Base-by-base conservation (phyloP, 2,329 filamentous ascomycete genomes). In the Alternaria angustiovoidea region DNA sequence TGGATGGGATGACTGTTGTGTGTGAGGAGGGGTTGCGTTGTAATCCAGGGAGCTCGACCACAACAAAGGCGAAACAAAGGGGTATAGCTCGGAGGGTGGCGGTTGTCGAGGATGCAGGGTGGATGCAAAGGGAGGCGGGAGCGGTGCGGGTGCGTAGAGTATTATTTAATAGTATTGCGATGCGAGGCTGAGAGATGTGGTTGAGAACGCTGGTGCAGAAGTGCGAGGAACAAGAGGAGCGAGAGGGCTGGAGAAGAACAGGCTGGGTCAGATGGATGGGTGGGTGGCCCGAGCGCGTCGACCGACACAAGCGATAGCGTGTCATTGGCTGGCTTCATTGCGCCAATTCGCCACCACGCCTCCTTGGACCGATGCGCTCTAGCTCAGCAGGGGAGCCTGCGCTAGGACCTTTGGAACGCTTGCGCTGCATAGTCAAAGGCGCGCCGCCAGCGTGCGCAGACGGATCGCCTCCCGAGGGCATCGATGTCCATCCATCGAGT, bases 31-130 rank as follows among this genome's bases (percentile, higher is more conserved):
- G 62, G 65, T 56, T 64, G 58, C 51, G 60, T 54, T 59, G 64
- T 53, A 59, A 48, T 59, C 56, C 53, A 47, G 47, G 57, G 62
- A 62, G 56, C 5, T 54, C 54, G 54, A 68, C 62, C 58, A 71
- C 70, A 71, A 71, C 68, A 72, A 70, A 67, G 68, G 54, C 61
- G 62, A 64, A 62, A 65, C 65, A 65, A 70, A 65, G 69, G 62
- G 69, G 70, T 39, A 36, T 57, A 44, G 60, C 52, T 63, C 44
- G 49, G 41, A 26, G 32, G 55, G 26, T 54, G 39, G 48, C 56
- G 59, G 54, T 36, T 52, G 51, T 20, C 28, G 43, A 14, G 46
- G 55, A n/a, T 42, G 63, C 52, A 54, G 57, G 54, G 54, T 54
- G 61, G 62, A 30, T 63, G 62, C 61, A 65, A 46, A 51, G 42